phyloP scores from a whole-genome alignment of 129 eudicot species.

The Arctium minus region DNA sequence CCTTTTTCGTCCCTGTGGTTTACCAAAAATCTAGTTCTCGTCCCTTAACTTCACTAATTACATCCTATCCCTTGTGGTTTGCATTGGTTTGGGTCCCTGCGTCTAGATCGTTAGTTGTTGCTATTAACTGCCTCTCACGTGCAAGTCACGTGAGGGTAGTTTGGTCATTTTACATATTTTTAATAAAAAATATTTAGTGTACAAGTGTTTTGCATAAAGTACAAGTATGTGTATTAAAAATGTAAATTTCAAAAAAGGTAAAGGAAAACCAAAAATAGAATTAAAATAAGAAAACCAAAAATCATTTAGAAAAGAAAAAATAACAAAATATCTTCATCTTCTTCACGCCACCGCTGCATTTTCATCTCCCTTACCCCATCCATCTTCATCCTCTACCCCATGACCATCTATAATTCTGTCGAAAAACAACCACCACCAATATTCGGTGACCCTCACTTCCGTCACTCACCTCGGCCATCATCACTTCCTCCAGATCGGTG shows the following conservation, averaged over 20 bases:
- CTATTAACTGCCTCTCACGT: no score
- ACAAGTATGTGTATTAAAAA: no score
- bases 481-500: neutral
- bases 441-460: neutral
- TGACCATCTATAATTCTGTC: neutral
- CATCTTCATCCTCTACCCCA: neutral
- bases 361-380: neutral
- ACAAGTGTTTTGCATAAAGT: neutral
- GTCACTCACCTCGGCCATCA: neutral
- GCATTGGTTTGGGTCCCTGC: no score
- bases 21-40: no score
- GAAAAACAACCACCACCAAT: neutral
- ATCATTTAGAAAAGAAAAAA: neutral
- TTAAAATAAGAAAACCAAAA: neutral
- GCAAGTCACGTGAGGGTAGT: neutral
- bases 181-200: neutral
- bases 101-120: no score
- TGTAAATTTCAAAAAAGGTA: neutral
- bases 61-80: no score
- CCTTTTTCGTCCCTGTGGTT: no score
- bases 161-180: no score
- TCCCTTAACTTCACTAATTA: no score
- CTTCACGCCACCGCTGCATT: neutral
- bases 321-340: no score
- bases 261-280: no score